Evolutionary conservation across 2,329 filamentous ascomycete species (phyloP).

Genomic region (Colletotrichum zoysiae): DNA sequence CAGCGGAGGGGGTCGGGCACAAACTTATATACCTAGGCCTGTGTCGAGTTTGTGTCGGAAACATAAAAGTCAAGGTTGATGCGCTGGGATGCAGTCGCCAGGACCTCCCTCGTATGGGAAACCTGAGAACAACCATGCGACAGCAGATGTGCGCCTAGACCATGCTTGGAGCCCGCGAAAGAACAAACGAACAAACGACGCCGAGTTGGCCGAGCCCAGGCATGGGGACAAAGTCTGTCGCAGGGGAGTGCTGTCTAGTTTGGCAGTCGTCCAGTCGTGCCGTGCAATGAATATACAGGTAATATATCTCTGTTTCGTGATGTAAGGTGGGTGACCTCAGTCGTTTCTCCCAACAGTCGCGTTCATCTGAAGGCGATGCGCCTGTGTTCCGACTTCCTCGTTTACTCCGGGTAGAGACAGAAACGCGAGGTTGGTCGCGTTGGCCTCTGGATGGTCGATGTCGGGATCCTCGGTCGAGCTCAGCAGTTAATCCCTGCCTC

Average conservation of each 20-base stretch:
- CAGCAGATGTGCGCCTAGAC: constrained; percentile 29
- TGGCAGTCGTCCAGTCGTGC: not conserved
- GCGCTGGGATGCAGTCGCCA: constrained; percentile 38
- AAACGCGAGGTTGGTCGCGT: constrained; percentile 4
- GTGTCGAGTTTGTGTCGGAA: constrained; percentile 27
- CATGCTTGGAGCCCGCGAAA: constrained; percentile 18
- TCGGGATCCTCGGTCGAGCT: constrained; percentile 38
- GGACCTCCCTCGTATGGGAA: constrained; percentile 32
- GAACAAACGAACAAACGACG: constrained; percentile 18
- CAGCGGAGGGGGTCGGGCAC: constrained; percentile 10
- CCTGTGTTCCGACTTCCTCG: not conserved
- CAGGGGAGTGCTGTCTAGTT: not conserved
- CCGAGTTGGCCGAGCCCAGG: not conserved
- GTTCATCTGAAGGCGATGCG: not conserved
- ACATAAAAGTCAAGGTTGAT: constrained; percentile 33
- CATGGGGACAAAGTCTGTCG: constrained; percentile 1
- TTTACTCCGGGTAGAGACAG: not conserved
- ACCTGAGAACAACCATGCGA: constrained; percentile 37
- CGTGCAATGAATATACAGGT: not conserved
- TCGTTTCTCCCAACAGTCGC: not conserved
- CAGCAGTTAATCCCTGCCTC: constrained; percentile 23
- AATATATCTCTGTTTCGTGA: not conserved
- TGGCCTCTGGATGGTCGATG: constrained; percentile 3
- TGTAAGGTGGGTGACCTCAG: not conserved
- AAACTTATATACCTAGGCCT: constrained; percentile 40